Base-by-base conservation (phyloP, 2,329 filamentous ascomycete species). In the Ceratocystis lukuohia region DNA sequence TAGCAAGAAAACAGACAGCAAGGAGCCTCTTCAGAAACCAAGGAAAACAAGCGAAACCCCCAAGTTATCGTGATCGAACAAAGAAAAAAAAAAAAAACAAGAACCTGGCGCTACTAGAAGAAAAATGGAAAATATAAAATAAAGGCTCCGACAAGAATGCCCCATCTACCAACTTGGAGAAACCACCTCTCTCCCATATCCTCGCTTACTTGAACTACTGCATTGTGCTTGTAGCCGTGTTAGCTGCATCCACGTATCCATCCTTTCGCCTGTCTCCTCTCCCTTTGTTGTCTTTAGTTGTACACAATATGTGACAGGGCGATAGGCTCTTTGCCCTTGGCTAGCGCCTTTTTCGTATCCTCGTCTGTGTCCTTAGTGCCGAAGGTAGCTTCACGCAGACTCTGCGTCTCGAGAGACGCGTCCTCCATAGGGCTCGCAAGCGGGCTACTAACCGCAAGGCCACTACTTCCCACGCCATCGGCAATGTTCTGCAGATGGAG, bases 381-480 rank as follows among this genome's bases (percentile, higher is more conserved):
- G 30, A 22, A 20, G 5, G 12, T 8, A 17, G 28, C 28, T 12
- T 56, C 41, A 4, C 22, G 56, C 2, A 65, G 44, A 20, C 50
- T 48, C 30, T 33, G 44, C 17, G 41, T 22, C 56, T 56, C 59
- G 22, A 41, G 44, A 30, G 45, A 62, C 1, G 25, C 33, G 4
- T 67, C 73, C 70, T 81, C 80, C 65, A 78, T 73, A 48, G 82
- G 80, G 64, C 83, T 88, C 1, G 82, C 82, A 46, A 91, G 75
- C 15, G 87, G 85, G 70, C 84, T 88, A 37, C 80, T 78, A 7
- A 59, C 56, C 3, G 45, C 45, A 17, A 82, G 72, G 7, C 81
- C 83, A 74, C 88, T 93, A 30, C 89, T 88, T 69, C 80, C 88
- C 65, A 93, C 84, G 75, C 91, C 96, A 73, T 96, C 91, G 62